Base-by-base conservation (phyloP, 495 filamentous ascomycete species). In the Aspergillus carlsbadensis region DNA sequence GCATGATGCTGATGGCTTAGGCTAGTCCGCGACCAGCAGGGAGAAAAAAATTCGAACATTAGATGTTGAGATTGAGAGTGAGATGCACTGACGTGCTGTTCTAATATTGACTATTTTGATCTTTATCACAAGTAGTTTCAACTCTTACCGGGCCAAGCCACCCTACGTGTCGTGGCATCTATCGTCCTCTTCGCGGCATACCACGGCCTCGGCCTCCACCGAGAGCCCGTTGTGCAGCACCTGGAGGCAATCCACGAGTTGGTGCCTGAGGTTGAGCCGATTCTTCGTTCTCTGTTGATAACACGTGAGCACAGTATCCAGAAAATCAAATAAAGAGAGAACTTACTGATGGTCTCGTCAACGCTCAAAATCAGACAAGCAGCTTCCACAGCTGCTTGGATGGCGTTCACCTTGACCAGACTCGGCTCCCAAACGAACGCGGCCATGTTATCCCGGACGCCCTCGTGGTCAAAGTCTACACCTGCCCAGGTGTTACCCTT, bases 351-450 rank as follows among this genome's bases (percentile, higher is more conserved):
- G 15, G 93, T 97, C 83, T 98, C 93, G 69, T 98, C 93, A 35
- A 98, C 93, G 61, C 89, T 88, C 70, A 98, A 74, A 58, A 98
- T 97, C 81, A 98, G 73, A 77, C 94, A 98, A 53, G 87, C 85
- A 10, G 94, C 94, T 76, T 97, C 94, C 41, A 92, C 92, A 22
- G 94, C 94, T 15, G 94, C 92, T 73, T 96, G 92, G 59, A 98
- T 88, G 54, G 94, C 94, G 69, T 98, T 98, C 57, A 96, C 83
- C 88, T 98, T 98, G 57, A 98, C 91, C 54, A 96, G 77, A 56
- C 87, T 87, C 8, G 94, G 94, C 71, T 98, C 94, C 94, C 94
- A 98, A 24, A 98, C 94, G 70, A 97, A 98, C 45, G 83, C 83
- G 66, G 86, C 85, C 79, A 98, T 86, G 77, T 97, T 98, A 72